These are phyloP conservation scores for Aureoboletus auriporus DNA, from an alignment of 768 basidiomycete species.

Conservation along the genomic window DNA sequence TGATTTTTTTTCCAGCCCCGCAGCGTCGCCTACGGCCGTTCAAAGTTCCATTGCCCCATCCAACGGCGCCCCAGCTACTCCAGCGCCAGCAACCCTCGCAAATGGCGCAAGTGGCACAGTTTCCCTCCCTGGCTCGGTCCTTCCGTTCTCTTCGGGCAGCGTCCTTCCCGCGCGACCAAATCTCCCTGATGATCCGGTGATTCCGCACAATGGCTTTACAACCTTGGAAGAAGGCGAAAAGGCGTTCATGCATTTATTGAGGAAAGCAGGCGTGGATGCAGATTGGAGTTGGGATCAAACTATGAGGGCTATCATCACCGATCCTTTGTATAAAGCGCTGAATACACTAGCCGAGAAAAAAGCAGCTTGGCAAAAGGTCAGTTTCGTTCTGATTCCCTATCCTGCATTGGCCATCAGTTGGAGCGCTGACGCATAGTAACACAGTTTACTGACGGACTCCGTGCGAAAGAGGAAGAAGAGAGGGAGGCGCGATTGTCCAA, in stretches of 20 bases:
- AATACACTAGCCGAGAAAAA: conserved; percentile 95
- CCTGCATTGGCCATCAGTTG: background rate
- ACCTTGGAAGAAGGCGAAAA: conserved; percentile 90
- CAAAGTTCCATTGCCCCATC: conserved; percentile 39
- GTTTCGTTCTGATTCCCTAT: conserved; percentile 11
- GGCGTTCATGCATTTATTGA: conserved; percentile 87
- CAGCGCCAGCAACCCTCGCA: conserved; percentile 36
- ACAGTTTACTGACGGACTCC: conserved; percentile 70
- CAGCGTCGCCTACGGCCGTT: conserved; percentile 42
- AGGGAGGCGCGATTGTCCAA: conserved; percentile 79
- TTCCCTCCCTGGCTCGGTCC: conserved; percentile 49
- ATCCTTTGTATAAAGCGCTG: conserved; percentile 93
- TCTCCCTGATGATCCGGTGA: conserved; percentile 81
- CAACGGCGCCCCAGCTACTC: conserved; percentile 39
- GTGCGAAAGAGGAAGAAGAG: conserved; percentile 82
- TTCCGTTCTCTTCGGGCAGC: conserved; percentile 58
- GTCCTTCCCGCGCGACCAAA: conserved; percentile 72
- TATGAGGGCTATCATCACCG: conserved; percentile 97
- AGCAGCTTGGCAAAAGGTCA: conserved; percentile 86
- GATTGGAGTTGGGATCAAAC: conserved; percentile 98
- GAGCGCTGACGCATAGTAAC: conserved; percentile 6
- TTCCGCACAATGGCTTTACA: conserved; percentile 85
- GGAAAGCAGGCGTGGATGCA: conserved; percentile 86
- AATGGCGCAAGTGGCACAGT: conserved; percentile 45
- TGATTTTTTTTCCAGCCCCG: conserved; percentile 17